Evolutionary conservation across 2,329 filamentous ascomycete species (phyloP), one percentile per base, ranked within the genome.

Genomic region (Fusarium nodosum): DNA sequence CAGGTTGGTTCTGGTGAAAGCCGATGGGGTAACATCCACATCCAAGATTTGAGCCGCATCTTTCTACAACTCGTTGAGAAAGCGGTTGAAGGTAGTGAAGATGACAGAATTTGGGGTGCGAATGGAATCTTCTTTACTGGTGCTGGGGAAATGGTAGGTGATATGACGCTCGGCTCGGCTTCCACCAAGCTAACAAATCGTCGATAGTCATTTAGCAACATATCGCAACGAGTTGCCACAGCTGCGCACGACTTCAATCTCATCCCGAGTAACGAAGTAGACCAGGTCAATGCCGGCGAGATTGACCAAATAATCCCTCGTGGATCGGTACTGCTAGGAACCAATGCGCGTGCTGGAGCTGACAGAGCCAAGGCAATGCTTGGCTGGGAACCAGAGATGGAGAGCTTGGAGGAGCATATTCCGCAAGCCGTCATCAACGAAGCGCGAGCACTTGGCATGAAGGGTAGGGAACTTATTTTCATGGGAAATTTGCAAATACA

Each of bases 281-380:
- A 78, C 2, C 62, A 65, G 74, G 45, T 76, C 10, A 66, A 74
- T 20, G 60, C 74, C 2, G 76, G 79, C 0, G 84, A 87, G 7
- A 82, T 82, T 5, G 78, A 84, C 48, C 77, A 79, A 12, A 72
- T 84, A 16, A 76, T 81, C 2, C 76, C 79, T 0, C 80, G 79
- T 50, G 86, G 85, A 22, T 78, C 79, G 44, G 76, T 85, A 9
- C 77, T 84, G 7, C 87, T 85, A 80, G 87, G 87, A 1, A 82
- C 84, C 38, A 90, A 90, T 68, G 88, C 87, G 12, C 79, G 85
- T 54, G 81, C 82, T 13, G 79, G 77, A 53, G 83, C 87, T 1
- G 77, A 80, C 33, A 80, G 88, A 45, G 88, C 82, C 8, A 82
- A 79, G 47, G 81, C 84, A 64, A 60, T 87, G 34, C 73, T 90